A percentile compares a stretch with the other conserved stretches of the same genome.
phyloP scores from a whole-genome alignment of 176 grass and related monocot species.

The Carex pumila region DNA sequence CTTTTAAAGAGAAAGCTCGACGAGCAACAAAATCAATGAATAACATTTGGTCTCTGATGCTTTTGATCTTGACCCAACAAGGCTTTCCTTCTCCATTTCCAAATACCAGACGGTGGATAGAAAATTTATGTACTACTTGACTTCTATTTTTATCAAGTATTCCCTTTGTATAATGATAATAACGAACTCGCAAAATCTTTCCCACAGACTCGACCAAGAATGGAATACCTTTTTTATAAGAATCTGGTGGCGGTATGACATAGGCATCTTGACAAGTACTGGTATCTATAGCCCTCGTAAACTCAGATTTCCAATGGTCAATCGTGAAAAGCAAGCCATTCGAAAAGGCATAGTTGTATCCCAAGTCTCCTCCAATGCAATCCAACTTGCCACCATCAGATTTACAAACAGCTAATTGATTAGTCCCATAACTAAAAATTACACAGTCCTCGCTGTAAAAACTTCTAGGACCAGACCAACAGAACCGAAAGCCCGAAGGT shows the following conservation, averaged over 20 bases:
- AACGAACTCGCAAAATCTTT: no score
- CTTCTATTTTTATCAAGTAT: no score
- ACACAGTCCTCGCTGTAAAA: not conserved
- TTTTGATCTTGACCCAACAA: not conserved
- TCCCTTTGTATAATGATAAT: no score
- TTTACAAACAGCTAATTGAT: not conserved
- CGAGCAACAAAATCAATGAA: not conserved
- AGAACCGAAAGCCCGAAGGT: not conserved
- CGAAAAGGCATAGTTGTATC: not conserved
- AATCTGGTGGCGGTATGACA: not conserved
- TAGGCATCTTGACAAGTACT: not conserved
- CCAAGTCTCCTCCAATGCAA: not conserved
- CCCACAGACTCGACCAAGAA: no score
- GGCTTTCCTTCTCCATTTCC: not conserved
- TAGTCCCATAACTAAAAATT: not conserved
- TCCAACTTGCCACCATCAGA: not conserved
- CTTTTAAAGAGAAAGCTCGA: not conserved
- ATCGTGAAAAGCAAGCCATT: not conserved
- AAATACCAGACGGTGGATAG: not conserved
- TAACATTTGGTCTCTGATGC: not conserved
- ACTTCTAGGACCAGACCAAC: not conserved
- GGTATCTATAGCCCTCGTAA: not conserved
- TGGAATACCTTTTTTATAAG: no score
- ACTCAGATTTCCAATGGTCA: not conserved
- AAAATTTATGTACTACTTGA: not conserved